Percentiles rank a stretch among this genome's conserved stretches.
Conservation (phyloP, 2,329 filamentous ascomycete genomes). For the Fusarium euwallaceae region DNA sequence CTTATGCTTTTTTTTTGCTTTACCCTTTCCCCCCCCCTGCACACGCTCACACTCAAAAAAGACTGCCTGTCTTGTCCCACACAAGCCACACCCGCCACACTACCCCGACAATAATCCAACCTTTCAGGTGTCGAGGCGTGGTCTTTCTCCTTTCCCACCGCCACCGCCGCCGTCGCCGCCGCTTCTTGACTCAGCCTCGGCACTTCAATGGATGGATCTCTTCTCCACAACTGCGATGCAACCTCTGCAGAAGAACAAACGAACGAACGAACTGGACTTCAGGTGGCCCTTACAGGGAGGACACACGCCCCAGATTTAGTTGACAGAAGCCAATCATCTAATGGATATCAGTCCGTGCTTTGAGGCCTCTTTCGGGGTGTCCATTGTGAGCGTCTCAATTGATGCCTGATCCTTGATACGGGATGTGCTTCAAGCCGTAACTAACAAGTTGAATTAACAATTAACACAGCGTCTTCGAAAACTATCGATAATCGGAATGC, state of each 20-base stretch:
- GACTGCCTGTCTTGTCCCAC: neutral
- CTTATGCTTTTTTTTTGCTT: conserved; percentile 26
- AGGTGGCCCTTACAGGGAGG: conserved; percentile 3
- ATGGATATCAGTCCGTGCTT: neutral
- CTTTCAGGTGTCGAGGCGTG: neutral
- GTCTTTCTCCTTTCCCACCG: neutral
- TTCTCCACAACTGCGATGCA: conserved; percentile 12
- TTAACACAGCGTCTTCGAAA: neutral
- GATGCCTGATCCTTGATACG: conserved; percentile 31
- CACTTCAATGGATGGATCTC: conserved; percentile 10
- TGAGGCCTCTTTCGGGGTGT: conserved; percentile 10
- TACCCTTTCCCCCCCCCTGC: conserved; percentile 27
- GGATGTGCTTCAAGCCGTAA: conserved; percentile 15
- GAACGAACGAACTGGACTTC: neutral
- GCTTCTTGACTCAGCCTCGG: conserved; percentile 33
- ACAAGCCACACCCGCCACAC: conserved; percentile 27
- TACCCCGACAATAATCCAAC: conserved; percentile 8
- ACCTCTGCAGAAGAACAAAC: neutral
- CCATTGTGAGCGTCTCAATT: conserved; percentile 10
- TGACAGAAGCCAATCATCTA: conserved; percentile 25
- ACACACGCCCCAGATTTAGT: conserved; percentile 1
- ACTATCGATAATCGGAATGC: neutral
- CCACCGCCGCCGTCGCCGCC: too few relatives aligned
- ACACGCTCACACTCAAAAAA: neutral
- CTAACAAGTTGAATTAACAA: neutral